A percentile compares a stretch with the other conserved stretches of the same genome.
These are phyloP conservation scores for Vigna angularis DNA, from an alignment of 306 rosid genomes.

Conservation along the genomic window DNA sequence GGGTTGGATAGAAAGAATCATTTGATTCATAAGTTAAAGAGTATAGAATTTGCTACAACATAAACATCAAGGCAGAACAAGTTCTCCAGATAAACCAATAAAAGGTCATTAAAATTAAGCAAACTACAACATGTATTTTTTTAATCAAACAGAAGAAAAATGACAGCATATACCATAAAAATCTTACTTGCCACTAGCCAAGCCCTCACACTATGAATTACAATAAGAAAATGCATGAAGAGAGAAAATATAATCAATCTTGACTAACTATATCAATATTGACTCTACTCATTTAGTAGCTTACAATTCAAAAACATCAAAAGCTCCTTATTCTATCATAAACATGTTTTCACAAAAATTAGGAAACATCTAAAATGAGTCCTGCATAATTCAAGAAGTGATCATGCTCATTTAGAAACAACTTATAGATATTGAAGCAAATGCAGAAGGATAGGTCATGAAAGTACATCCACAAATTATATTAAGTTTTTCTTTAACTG, in stretches of 20 bases:
- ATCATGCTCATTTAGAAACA: constrained; percentile 22
- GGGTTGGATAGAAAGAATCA: background rate
- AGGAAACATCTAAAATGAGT: constrained; percentile 19
- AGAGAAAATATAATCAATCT: no score
- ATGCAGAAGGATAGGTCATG: constrained; percentile 79
- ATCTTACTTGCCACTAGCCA: constrained; percentile 95
- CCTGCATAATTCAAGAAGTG: constrained; percentile 21
- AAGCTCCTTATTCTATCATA: constrained; percentile 7
- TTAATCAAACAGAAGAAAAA: background rate
- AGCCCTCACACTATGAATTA: constrained; percentile 78
- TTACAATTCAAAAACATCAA: no score
- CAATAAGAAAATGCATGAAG: no score
- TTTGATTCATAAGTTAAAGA: background rate
- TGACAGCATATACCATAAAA: background rate
- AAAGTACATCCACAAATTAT: constrained; percentile 82
- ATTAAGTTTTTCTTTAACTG: constrained; percentile 76
- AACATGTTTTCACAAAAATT: constrained; percentile 24
- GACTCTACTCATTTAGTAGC: no score
- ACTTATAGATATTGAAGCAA: constrained; percentile 93
- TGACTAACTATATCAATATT: no score
- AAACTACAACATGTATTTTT: background rate
- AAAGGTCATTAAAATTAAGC: background rate
- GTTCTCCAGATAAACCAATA: constrained; percentile 13
- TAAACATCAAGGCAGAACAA: constrained; percentile 1
- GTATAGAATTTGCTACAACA: background rate